Evolutionary conservation across 805 yeast genomes (phyloP), one percentile per base, ranked within the genome.

Genomic region (Teunomyces kruisii): DNA sequence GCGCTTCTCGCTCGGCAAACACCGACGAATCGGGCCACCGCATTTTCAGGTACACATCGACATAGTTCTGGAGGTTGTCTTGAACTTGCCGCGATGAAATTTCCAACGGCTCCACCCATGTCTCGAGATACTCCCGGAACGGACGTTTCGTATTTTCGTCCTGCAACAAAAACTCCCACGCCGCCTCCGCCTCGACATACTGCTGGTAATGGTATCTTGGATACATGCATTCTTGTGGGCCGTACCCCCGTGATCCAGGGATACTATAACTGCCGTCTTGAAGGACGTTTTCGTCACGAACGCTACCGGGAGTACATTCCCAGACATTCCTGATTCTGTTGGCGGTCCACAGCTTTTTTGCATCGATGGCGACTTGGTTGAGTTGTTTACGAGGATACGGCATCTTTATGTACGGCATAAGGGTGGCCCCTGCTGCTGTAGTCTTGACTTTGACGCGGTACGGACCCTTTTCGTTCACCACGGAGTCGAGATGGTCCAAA

Each of bases 381-480:
- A 62, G 49, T n/a, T 47, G 46, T 17, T 45, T 28, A 9, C 47
- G 27, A 12, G 45, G 38, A 19, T 48, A 50, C 9, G 75, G 74
- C 17, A 57, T 42, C 37, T 52, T 47, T 13, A 69, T 32, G 46
- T 48, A 68, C 5, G 67, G 65, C 5, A 67, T 57, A 1, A 56
- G 53, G 39, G 59, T 49, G 3, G 64, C 53, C 0, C 73, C 75
- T 1, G 75, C 64, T 40, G 53, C 51, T 6, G 68, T 65, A n/a
- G 46, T 33, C 9, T 56, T 44, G 9, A 69, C 54, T 35, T 59
- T 61, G 5, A 70, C 72, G 37, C 58, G 53, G 27, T 40, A 59
- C 2, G 77, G 76, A 4, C 77, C 77, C 42, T 62, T 63, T 12
- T 57, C 58, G 40, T 59, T 58, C 7, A 70, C 61, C 1, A 51